Base-by-base conservation (phyloP, 805 yeast species). In the Hanseniaspora mollemarum region DNA sequence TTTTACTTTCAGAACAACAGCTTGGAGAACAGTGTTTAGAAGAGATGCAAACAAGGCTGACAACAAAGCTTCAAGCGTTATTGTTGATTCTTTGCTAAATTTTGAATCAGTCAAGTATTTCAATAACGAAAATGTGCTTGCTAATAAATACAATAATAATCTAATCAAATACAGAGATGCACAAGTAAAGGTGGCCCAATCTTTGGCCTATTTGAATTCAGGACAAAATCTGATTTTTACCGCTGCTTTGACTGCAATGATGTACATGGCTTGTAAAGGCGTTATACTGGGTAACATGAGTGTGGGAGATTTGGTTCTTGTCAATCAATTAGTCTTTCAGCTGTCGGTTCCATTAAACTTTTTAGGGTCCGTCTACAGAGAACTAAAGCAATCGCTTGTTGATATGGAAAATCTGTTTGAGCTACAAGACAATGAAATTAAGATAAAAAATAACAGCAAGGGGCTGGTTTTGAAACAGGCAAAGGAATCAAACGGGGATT, bases 221-320 rank as follows among this genome's bases (percentile, higher is more conserved):
- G 94, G 94, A 16, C 94, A 84, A 63, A 83, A 81, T 61, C 58
- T 83, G 51, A 84, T 84, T 29, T 84, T 84, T 67, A 85, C 96
- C 0, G 67, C 84, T 37, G 97, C 98, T 1, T 70, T 92, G 55
- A 92, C 98, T 1, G 84, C 81, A 1, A 92, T 92, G 94, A 92
- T 92, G 98, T 92, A 85, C 64, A 81, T 92, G 94, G 96, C 96
- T 15, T 86, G 95, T 59, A 78, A 80, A 51, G 97, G 97, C 25
- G 92, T 92, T n/a, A 79, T 87, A 13, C 66, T 75, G 2, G 95
- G 95, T 0, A 65, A 77, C 0, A 69, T 92, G 51, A 82, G 94
- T 0, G 96, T 92, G 19, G 98, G 98, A 57, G 98, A 92, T 63
- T 71, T 92, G 60, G 97, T 92, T 19, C 71, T 92, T 54, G 90